Evolutionary conservation across 2,329 filamentous ascomycete species (phyloP).

Genomic region (Pseudogymnoascus sp.): DNA sequence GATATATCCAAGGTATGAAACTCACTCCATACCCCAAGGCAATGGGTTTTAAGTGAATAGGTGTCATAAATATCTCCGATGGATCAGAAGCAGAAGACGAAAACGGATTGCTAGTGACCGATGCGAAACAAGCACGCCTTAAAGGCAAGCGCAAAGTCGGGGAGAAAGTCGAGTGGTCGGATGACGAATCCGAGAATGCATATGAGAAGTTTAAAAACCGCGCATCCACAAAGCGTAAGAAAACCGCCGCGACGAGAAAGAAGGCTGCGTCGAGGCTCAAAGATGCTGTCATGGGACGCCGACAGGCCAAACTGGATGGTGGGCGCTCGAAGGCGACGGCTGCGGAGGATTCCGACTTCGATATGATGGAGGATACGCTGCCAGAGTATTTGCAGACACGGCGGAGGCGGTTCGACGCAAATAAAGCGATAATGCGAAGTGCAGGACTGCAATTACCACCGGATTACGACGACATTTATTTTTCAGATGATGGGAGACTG

Average conservation of each 20-base stretch:
- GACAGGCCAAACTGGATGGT: constrained; percentile 21
- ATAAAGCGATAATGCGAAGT: constrained; percentile 52
- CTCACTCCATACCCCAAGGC: neutral
- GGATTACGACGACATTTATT: constrained; percentile 65
- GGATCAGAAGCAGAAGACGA: neutral
- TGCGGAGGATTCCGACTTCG: constrained; percentile 24
- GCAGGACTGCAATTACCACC: constrained; percentile 72
- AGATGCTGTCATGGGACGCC: constrained; percentile 23
- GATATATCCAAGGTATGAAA: neutral
- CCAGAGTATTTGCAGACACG: constrained; percentile 68
- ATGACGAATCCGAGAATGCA: constrained; percentile 51
- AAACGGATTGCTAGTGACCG: neutral
- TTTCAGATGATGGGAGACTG: constrained; percentile 62
- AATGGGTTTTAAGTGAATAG: neutral
- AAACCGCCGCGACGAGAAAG: constrained; percentile 40
- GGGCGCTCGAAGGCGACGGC: constrained; percentile 21
- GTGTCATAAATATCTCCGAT: neutral
- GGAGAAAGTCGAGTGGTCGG: constrained; percentile 43
- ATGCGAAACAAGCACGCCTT: neutral
- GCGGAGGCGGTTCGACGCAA: constrained; percentile 58
- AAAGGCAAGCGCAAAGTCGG: constrained; percentile 23
- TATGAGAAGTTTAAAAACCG: constrained; percentile 60
- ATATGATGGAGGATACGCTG: constrained; percentile 33
- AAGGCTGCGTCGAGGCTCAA: constrained; percentile 39
- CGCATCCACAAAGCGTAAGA: constrained; percentile 46